Conservation (phyloP, 257 asterid species). For the Solanum appendiculatum region DNA sequence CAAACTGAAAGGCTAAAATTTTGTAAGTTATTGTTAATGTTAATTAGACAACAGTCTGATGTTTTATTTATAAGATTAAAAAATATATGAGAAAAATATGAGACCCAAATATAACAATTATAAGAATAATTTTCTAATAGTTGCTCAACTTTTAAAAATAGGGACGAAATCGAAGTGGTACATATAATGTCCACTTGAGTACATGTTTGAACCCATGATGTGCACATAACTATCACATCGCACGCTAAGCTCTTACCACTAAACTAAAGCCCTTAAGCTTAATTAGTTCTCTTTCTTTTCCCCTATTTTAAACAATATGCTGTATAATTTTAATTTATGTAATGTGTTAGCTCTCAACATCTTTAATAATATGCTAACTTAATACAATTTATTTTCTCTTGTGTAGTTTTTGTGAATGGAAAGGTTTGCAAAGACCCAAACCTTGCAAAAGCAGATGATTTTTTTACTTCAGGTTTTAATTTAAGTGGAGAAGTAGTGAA, state of each 20-base stretch:
- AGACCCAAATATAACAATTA: background rate
- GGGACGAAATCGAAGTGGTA: no score
- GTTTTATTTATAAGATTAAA: no score
- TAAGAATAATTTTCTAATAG: background rate
- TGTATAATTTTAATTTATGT: background rate
- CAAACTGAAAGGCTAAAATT: no score
- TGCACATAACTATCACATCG: no score
- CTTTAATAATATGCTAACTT: background rate
- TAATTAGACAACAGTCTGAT: no score
- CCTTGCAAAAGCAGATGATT: background rate
- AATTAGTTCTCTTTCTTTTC: background rate
- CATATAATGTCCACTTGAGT: no score
- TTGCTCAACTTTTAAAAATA: no score
- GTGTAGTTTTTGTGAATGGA: slow-evolving; percentile 1
- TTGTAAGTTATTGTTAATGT: no score
- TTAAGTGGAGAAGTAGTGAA: background rate
- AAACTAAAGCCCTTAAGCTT: background rate
- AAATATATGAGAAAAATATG: no score
- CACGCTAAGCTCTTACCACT: no score
- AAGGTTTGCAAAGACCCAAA: background rate
- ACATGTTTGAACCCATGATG: no score
- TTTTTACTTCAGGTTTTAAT: background rate
- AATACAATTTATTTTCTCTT: background rate
- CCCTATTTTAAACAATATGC: background rate
- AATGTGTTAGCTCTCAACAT: background rate